Evolutionary conservation across 495 filamentous ascomycete species (phyloP), one percentile per base, ranked within the genome.

Genomic region (Trichoderma gamsii): DNA sequence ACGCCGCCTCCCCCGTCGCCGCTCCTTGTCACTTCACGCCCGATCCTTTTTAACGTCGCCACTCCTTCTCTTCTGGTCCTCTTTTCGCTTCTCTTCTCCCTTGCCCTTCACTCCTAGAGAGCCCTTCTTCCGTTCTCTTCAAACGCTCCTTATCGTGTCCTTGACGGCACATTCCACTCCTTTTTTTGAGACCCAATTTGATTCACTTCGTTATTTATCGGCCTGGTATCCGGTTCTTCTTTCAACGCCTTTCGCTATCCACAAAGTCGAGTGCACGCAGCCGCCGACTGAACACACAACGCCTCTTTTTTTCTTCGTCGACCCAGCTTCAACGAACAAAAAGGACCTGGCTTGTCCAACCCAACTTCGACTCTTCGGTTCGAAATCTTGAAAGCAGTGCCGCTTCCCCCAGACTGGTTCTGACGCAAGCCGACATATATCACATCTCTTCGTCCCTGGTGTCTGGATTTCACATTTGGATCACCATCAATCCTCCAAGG

Each of bases 31-130:
- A 56, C 12, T 27, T 61, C 56, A 8, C 8, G 1, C 56, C 3
- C 56, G 23, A 29, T 61, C 56, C 56, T 61, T 61, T 61, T 61
- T 61, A 61, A 61, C 56, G 56, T 61, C 56, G 56, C 56, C 56
- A 23, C 21, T 56, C 51, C n/a, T n/a, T n/a, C 51, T 56, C 51
- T 56, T 15, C 56, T 12, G 56, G 44, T n/a, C 44, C 44, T 8
- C 8, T 23, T 61, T 21, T 32, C 25, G 56, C 56, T 13, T 61
- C 56, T 61, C 56, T 13, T 61, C 56, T 61, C 56, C 56, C 56
- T 61, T 61, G 56, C n/a, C 56, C 56, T 61, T 21, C 56, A 61
- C 56, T 61, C 56, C 56, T 32, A 61, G 56, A 61, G 56, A 61
- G 56, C 56, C 56, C 9, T 12, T 21, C 25, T 25, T 61, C 25